These are phyloP conservation scores for Aspergillus terreus DNA, from an alignment of 2,329 filamentous ascomycete species.

Conservation along the genomic window DNA sequence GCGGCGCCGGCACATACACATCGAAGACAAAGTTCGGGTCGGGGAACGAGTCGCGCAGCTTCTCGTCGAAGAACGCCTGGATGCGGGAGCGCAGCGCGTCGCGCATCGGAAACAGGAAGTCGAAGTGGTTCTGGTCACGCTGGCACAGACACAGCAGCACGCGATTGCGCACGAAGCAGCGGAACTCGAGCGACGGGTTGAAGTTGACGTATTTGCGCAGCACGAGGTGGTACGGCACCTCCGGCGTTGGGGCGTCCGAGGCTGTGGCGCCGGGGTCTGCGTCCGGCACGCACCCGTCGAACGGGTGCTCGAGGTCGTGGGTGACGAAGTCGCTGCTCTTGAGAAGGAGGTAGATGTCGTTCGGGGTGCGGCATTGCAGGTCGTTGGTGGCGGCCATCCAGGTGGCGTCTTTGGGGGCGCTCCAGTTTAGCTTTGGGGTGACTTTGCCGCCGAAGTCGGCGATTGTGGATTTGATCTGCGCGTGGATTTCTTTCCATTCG, in stretches of 20 bases:
- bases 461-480: slow-evolving; percentile 72
- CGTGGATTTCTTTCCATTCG: slow-evolving; percentile 68
- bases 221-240: slow-evolving; percentile 73
- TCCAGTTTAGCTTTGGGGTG: slow-evolving; percentile 95
- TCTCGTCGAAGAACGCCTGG: slow-evolving; percentile 70
- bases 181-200: slow-evolving; percentile 88
- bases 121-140: slow-evolving; percentile 84
- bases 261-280: slow-evolving; percentile 10
- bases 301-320: slow-evolving; percentile 90
- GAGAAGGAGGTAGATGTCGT: slow-evolving; percentile 88
- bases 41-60: slow-evolving; percentile 72
- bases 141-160: slow-evolving; percentile 80
- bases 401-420: slow-evolving; percentile 88
- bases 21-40: slow-evolving; percentile 86
- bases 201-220: slow-evolving; percentile 84
- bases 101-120: slow-evolving; percentile 70
- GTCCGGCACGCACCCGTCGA: slow-evolving; percentile 64
- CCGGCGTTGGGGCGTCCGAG: slow-evolving; percentile 18
- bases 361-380: slow-evolving; percentile 81
- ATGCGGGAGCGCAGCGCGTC: slow-evolving; percentile 66
- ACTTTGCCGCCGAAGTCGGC: slow-evolving; percentile 78
- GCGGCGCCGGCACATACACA: slow-evolving; percentile 76
- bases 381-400: slow-evolving; percentile 89
- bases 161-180: slow-evolving; percentile 86
- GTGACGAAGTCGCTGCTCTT: slow-evolving; percentile 95